Base-by-base conservation (phyloP, 1,284 basidiomycete species). In the Pulchroboletus neoregius region DNA sequence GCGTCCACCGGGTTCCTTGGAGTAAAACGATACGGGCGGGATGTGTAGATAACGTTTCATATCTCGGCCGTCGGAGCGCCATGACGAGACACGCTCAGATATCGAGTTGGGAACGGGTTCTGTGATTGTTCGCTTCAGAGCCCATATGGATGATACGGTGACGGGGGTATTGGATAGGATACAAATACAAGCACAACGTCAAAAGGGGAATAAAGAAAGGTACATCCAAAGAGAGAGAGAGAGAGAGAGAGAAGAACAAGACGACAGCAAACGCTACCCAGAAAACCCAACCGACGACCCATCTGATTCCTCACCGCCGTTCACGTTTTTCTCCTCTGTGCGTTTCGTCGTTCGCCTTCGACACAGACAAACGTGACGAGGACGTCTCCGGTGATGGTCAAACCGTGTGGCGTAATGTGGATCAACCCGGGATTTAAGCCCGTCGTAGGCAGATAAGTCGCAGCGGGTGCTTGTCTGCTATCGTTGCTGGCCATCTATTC, bases 321-420 rank as follows among this genome's bases (percentile, higher is more conserved):
- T 42, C 44, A 56, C 13, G 30, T 38, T 36, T 23, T 58, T 44
- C 46, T 54, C 51, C 51, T 67, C 20, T 61, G 53, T 0, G 64
- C 32, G 30, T 68, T 58, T 33, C 66, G 55, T 27, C 62, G 59
- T 46, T 64, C 64, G 45, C 62, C 62, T 47, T 67, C 64, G 39
- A 68, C 64, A 12, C 50, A 65, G 44, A 68, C 58, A 16, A 64
- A 68, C 7, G 66, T 60, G 20, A 65, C 49, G 27, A 64, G 55
- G 20, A 68, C 64, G 33, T 64, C 62, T 12, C 49, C 58, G 11
- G 58, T 60, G 42, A 64, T 67, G 16, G 62, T 68, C 9, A 68
- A 24, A 1, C 62, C 62, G 27, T 64, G 62, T n/a, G 62, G 62
- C 10, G 66, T 68, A 44, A 64, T 50, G 50, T 67, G 62, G 41